phyloP scores from a whole-genome alignment of 2,329 filamentous ascomycete genomes.

The Xylariaceae sp. region DNA sequence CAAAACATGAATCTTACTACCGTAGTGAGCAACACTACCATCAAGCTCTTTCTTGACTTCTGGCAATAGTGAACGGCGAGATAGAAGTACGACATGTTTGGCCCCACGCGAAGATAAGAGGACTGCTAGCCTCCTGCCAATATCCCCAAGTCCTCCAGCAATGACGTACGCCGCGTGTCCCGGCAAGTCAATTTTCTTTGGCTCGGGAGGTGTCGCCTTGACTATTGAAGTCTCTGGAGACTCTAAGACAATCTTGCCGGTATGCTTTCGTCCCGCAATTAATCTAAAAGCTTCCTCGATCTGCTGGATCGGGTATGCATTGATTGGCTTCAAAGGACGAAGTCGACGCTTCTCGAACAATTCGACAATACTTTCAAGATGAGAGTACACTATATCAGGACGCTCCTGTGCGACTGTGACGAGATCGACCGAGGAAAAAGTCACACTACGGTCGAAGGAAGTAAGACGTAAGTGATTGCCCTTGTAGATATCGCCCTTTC shows the following conservation, averaged over 20 bases:
- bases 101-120: constrained; percentile 30
- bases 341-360: constrained; percentile 5
- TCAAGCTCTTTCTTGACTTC: constrained; percentile 11
- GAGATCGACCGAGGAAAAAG: constrained; percentile 15
- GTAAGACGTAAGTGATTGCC: constrained; percentile 34
- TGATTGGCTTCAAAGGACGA: constrained; percentile 10
- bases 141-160: constrained; percentile 32
- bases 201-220: constrained; percentile 13
- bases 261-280: constrained; percentile 37
- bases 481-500: constrained; percentile 29
- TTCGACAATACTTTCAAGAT: constrained; percentile 3
- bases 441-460: constrained; percentile 27
- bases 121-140: constrained; percentile 25
- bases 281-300: constrained; percentile 36
- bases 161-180: constrained; percentile 30
- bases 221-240: constrained; percentile 15
- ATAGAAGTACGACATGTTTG: constrained; percentile 28
- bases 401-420: constrained; percentile 1
- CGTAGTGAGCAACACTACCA: constrained; percentile 7
- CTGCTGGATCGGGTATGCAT: constrained; percentile 19
- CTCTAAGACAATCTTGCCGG: constrained; percentile 36
- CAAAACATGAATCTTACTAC: constrained; percentile 25
- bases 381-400: constrained; percentile 7
- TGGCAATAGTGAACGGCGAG: constrained; percentile 22
- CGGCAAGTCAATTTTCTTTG: constrained; percentile 8